These are phyloP conservation scores for Albugo candida DNA, from an alignment of 352 stramenopile species.

Conservation along the genomic window DNA sequence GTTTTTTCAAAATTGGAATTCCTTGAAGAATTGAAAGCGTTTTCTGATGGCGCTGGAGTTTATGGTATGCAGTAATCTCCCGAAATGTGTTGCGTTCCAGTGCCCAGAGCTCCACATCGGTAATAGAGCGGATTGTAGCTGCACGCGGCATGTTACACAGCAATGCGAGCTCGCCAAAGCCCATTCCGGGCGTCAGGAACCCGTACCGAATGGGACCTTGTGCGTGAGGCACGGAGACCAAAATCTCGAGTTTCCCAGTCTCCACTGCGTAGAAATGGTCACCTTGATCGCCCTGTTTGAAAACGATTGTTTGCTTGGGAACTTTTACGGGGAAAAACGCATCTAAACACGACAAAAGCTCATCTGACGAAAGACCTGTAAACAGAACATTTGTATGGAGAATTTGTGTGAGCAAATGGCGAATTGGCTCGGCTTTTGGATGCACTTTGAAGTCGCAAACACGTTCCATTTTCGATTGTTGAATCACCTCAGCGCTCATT, in stretches of 20 bases:
- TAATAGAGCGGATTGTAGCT: slow-evolving; percentile 73
- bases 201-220: slow-evolving; percentile 45
- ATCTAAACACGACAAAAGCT: slow-evolving; percentile 48
- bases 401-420: slow-evolving; percentile 34
- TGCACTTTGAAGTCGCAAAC: slow-evolving; percentile 24
- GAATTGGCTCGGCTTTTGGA: slow-evolving; percentile 32
- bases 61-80: slow-evolving; percentile 55
- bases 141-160: slow-evolving; percentile 93
- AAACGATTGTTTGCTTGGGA: slow-evolving; percentile 21
- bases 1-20: slow-evolving; percentile 42
- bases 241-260: slow-evolving; percentile 40
- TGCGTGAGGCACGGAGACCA: slow-evolving; percentile 31
- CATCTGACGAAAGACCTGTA: slow-evolving; percentile 26
- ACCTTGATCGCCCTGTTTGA: slow-evolving; percentile 46
- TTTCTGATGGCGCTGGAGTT: slow-evolving; percentile 37
- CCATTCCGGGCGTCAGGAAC: slow-evolving; percentile 29
- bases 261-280: slow-evolving; percentile 65
- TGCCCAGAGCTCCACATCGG: slow-evolving; percentile 39
- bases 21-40: slow-evolving; percentile 30
- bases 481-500: slow-evolving; percentile 62
- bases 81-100: slow-evolving; percentile 54
- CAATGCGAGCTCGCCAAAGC: slow-evolving; percentile 93
- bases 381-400: slow-evolving; percentile 63
- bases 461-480: slow-evolving; percentile 32
- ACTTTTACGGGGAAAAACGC: slow-evolving; percentile 45